Conservation (phyloP, 495 filamentous ascomycete species). For the Penicillium roqueforti region DNA sequence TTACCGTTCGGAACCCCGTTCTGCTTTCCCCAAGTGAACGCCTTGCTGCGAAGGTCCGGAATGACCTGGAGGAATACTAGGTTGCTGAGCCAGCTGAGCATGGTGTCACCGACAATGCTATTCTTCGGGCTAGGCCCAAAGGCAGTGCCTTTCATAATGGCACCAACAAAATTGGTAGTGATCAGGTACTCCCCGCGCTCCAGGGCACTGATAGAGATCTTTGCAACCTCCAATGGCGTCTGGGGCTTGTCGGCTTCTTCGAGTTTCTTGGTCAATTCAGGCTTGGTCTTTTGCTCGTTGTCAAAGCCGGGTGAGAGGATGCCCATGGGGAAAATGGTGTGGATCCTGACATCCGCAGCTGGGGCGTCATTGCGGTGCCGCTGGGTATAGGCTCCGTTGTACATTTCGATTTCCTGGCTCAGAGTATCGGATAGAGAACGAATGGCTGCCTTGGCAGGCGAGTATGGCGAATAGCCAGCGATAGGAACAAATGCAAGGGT, state of each 20-base stretch:
- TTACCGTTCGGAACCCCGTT: conserved; percentile 32
- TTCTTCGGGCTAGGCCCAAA: conserved; percentile 44
- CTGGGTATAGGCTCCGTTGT: conserved; percentile 59
- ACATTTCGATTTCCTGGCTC: conserved; percentile 77
- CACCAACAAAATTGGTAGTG: conserved; percentile 61
- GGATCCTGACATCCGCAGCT: conserved; percentile 64
- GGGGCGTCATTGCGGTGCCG: conserved; percentile 40
- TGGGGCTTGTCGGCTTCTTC: conserved; percentile 79
- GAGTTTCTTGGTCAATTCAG: conserved; percentile 70
- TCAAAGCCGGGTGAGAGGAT: conserved; percentile 74
- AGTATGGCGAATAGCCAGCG: conserved; percentile 81
- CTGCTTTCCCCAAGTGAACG: conserved; percentile 44
- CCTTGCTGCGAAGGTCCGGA: conserved; percentile 41
- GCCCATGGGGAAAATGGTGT: conserved; percentile 79
- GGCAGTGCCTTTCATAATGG: conserved; percentile 58
- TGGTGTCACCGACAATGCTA: conserved; percentile 37
- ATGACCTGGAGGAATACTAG: conserved; percentile 42
- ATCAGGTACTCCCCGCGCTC: conserved; percentile 79
- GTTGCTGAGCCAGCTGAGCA: conserved; percentile 43
- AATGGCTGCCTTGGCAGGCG: conserved; percentile 80
- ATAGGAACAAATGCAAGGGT: conserved; percentile 70
- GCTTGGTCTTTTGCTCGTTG: conserved; percentile 76
- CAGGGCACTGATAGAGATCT: conserved; percentile 61
- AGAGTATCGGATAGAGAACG: conserved; percentile 79
- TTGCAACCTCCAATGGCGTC: conserved; percentile 72